These are phyloP conservation scores for Calonectria montana DNA, from an alignment of 2,329 filamentous ascomycete genomes.

Conservation along the genomic window DNA sequence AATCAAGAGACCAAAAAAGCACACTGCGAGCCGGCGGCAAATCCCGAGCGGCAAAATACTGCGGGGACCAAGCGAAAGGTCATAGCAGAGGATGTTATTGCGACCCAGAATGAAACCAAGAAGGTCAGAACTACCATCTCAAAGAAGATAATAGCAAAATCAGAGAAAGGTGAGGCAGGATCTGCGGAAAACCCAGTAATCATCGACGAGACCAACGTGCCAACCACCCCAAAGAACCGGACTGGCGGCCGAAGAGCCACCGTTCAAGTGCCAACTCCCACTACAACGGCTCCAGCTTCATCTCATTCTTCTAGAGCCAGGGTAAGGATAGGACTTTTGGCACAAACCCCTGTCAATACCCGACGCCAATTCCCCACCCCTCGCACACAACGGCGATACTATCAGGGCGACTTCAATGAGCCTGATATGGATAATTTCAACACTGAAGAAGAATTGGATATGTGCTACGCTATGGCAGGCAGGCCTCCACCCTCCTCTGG, in stretches of 20 bases:
- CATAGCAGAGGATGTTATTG: background rate
- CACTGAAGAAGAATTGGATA: background rate
- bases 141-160: background rate
- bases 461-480: background rate
- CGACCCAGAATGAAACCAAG: background rate
- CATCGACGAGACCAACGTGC: background rate
- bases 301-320: background rate
- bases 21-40: background rate
- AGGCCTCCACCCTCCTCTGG: background rate
- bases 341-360: background rate
- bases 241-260: background rate
- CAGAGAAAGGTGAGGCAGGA: background rate
- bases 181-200: background rate
- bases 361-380: background rate
- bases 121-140: background rate
- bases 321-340: background rate
- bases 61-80: background rate
- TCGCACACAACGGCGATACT: background rate
- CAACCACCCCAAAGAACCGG: background rate
- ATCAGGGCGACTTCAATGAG: background rate
- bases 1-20: slow-evolving; percentile 57
- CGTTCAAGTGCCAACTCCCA: background rate
- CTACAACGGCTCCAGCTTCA: background rate
- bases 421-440: background rate
- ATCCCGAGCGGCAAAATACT: background rate